phyloP scores from a whole-genome alignment of 805 yeast genomes.

The Zygosaccharomyces gambellarensis region DNA sequence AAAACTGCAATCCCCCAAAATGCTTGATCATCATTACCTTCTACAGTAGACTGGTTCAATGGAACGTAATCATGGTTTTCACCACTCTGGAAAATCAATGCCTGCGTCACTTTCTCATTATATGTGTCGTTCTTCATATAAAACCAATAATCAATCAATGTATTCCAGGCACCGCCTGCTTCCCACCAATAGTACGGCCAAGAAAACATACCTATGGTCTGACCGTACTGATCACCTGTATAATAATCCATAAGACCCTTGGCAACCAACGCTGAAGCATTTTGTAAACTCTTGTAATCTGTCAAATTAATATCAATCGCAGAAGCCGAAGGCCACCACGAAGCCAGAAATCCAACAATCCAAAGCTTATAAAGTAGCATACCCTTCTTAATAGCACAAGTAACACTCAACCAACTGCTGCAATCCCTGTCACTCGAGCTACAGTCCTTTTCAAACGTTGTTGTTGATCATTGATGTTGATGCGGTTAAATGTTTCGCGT shows the following conservation, averaged over 20 bases:
- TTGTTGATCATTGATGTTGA: not conserved
- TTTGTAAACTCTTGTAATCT: slow-evolving; percentile 30
- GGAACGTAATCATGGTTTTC: slow-evolving; percentile 77
- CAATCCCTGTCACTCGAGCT: not conserved
- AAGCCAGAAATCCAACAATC: not conserved
- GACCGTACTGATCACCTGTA: slow-evolving; percentile 61
- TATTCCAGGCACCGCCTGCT: slow-evolving; percentile 95
- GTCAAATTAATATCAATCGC: slow-evolving; percentile 30
- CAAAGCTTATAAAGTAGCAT: slow-evolving; percentile 1
- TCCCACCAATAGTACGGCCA: slow-evolving; percentile 98
- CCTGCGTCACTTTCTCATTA: slow-evolving; percentile 51
- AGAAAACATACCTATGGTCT: slow-evolving; percentile 80
- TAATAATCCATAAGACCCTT: slow-evolving; percentile 80
- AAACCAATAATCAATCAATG: slow-evolving; percentile 71
- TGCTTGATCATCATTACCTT: slow-evolving; percentile 97
- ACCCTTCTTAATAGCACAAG: not conserved
- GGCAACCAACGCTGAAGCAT: slow-evolving; percentile 57
- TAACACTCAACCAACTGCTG: not conserved
- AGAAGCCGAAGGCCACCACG: slow-evolving; percentile 6
- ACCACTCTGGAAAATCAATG: slow-evolving; percentile 71
- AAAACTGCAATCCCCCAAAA: slow-evolving; percentile 94
- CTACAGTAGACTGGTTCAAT: slow-evolving; percentile 79
- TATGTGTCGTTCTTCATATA: slow-evolving; percentile 68
- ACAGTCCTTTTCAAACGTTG: not conserved
- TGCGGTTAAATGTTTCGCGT: slow-evolving; percentile 3